Percentiles rank a stretch among this genome's conserved stretches.
These are phyloP conservation scores for Arachis monticola DNA, from an alignment of 331 rosid genomes.

Conservation along the genomic window DNA sequence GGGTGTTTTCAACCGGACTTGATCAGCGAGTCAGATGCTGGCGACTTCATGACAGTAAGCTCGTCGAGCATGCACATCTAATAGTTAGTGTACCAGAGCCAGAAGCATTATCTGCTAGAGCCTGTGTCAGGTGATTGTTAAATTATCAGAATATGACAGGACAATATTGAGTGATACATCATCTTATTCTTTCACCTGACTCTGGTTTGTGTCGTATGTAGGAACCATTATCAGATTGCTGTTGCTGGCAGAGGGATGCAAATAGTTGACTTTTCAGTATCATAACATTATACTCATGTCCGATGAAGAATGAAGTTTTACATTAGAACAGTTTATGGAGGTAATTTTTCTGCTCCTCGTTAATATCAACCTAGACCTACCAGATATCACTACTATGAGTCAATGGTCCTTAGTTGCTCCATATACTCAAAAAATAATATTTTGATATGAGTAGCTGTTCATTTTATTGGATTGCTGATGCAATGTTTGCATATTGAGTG, in stretches of 20 bases:
- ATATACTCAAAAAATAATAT: slow-evolving; percentile 11
- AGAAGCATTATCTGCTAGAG: slow-evolving; percentile 82
- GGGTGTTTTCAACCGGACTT: slow-evolving; percentile 97
- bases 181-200: neutral
- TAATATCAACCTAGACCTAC: slow-evolving; percentile 14
- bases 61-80: slow-evolving; percentile 63
- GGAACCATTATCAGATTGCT: slow-evolving; percentile 84
- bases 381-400: neutral
- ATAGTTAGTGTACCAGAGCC: slow-evolving; percentile 95
- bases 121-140: slow-evolving; percentile 68
- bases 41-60: slow-evolving; percentile 56
- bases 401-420: slow-evolving; percentile 21
- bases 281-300: slow-evolving; percentile 26
- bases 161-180: slow-evolving; percentile 11
- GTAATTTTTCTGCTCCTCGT: slow-evolving; percentile 20
- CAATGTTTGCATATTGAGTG: neutral
- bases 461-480: neutral
- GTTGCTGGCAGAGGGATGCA: slow-evolving; percentile 99
- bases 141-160: slow-evolving; percentile 1
- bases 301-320: slow-evolving; percentile 32
- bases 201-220: slow-evolving; percentile 41
- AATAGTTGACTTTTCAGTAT: slow-evolving; percentile 69
- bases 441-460: slow-evolving; percentile 12
- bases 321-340: slow-evolving; percentile 21
- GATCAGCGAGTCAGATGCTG: slow-evolving; percentile 98